Conservation (phyloP, 106 monocot species). For the Dendrobium nobile region DNA sequence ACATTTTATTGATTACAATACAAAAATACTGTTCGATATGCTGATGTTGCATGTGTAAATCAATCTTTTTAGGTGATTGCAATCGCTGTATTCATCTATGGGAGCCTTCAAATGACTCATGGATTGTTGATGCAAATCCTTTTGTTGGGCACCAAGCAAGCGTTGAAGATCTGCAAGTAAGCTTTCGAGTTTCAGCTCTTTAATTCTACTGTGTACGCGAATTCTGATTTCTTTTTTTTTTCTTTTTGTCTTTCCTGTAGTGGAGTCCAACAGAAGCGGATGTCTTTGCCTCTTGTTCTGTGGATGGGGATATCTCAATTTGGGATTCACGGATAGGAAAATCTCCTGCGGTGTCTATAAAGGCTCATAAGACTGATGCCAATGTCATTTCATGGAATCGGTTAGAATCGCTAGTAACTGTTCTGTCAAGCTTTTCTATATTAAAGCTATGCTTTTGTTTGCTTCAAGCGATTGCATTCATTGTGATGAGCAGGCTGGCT, state of each 20-base stretch:
- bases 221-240: background rate
- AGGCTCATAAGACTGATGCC: slow-evolving; percentile 80
- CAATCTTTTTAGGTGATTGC: slow-evolving; percentile 64
- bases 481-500: slow-evolving; percentile 46
- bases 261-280: slow-evolving; percentile 98
- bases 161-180: slow-evolving; percentile 90
- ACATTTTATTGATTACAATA: slow-evolving; percentile 5
- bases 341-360: slow-evolving; percentile 68
- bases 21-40: background rate
- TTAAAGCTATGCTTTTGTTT: background rate
- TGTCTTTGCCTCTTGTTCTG: slow-evolving; percentile 95
- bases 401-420: slow-evolving; percentile 22
- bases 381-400: slow-evolving; percentile 99
- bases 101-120: slow-evolving; percentile 77
- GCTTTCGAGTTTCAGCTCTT: background rate
- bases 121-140: slow-evolving; percentile 79
- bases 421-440: background rate
- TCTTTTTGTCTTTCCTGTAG: slow-evolving; percentile 18
- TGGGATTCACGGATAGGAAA: slow-evolving; percentile 85
- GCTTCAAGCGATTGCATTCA: background rate
- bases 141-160: slow-evolving; percentile 85
- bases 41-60: background rate
- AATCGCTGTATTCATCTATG: slow-evolving; percentile 73
- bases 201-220: background rate
- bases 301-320: slow-evolving; percentile 74